These are phyloP conservation scores for Quercus alba DNA, from an alignment of 306 rosid species.

Conservation along the genomic window DNA sequence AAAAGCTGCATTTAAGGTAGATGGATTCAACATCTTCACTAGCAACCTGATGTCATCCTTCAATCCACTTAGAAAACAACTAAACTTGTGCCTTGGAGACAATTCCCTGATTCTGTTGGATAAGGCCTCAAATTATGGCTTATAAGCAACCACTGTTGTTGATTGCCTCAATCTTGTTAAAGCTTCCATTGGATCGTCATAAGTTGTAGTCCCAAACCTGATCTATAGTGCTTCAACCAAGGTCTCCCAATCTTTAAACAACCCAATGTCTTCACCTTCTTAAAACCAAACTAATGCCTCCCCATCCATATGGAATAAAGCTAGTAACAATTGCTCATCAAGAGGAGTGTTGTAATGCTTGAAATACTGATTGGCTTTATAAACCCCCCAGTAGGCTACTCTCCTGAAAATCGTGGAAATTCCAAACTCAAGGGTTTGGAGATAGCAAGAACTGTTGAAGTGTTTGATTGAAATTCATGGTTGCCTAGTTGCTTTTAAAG, in stretches of 20 bases:
- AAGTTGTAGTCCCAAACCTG: neutral
- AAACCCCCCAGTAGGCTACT: too few species aligned
- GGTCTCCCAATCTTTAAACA: neutral
- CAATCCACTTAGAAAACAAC: neutral
- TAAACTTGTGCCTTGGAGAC: too few species aligned
- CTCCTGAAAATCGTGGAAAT: too few species aligned
- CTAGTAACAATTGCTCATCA: neutral
- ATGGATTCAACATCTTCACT: neutral
- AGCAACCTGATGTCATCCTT: neutral
- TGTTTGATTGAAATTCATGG: too few species aligned
- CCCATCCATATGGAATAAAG: neutral
- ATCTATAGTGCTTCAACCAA: too few species aligned
- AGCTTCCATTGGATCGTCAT: neutral
- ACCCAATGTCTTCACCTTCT: neutral
- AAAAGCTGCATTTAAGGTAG: neutral
- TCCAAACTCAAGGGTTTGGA: too few species aligned
- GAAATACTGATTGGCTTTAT: too few species aligned
- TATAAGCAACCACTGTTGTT: neutral
- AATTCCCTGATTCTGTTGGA: neutral
- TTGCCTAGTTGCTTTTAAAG: too few species aligned
- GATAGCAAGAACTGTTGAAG: too few species aligned
- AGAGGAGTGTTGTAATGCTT: too few species aligned
- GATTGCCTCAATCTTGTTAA: neutral
- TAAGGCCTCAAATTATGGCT: too few species aligned
- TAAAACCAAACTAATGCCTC: neutral